phyloP scores from a whole-genome alignment of 768 basidiomycete species.

The Calocera cornea region DNA sequence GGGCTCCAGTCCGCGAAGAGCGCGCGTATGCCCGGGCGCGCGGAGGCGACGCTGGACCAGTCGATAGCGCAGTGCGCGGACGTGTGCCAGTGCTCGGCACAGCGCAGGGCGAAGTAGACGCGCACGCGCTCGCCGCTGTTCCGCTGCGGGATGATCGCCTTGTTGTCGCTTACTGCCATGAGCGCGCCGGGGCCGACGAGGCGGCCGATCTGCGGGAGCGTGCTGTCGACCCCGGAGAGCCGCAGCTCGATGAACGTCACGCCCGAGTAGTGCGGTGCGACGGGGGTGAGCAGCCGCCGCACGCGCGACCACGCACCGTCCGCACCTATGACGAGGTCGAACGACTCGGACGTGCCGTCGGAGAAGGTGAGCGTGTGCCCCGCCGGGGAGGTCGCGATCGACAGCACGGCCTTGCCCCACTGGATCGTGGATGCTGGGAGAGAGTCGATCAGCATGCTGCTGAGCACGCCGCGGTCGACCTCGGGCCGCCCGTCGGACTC shows the following conservation, averaged over 20 bases:
- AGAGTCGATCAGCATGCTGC: slow-evolving; percentile 20
- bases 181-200: slow-evolving; percentile 23
- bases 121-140: slow-evolving; percentile 22
- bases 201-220: slow-evolving; percentile 19
- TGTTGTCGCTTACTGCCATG: slow-evolving; percentile 19
- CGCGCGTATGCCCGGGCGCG: slow-evolving; percentile 4
- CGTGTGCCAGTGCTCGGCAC: slow-evolving; percentile 12
- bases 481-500: background rate
- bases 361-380: slow-evolving; percentile 13
- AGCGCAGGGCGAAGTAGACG: slow-evolving; percentile 17
- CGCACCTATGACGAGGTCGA: slow-evolving; percentile 25
- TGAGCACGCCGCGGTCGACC: slow-evolving; percentile 10
- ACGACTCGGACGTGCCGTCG: slow-evolving; percentile 6
- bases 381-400: background rate
- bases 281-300: slow-evolving; percentile 24
- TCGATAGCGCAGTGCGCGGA: slow-evolving; percentile 13
- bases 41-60: background rate
- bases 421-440: slow-evolving; percentile 14
- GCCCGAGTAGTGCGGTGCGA: slow-evolving; percentile 26
- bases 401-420: slow-evolving; percentile 6
- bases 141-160: slow-evolving; percentile 24
- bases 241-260: slow-evolving; percentile 16
- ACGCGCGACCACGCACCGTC: slow-evolving; percentile 32
- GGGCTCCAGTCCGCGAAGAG: slow-evolving; percentile 14
- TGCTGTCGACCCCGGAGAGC: slow-evolving; percentile 14